Conservation (phyloP, 2,329 filamentous ascomycete species). For the Pyricularia sp. region DNA sequence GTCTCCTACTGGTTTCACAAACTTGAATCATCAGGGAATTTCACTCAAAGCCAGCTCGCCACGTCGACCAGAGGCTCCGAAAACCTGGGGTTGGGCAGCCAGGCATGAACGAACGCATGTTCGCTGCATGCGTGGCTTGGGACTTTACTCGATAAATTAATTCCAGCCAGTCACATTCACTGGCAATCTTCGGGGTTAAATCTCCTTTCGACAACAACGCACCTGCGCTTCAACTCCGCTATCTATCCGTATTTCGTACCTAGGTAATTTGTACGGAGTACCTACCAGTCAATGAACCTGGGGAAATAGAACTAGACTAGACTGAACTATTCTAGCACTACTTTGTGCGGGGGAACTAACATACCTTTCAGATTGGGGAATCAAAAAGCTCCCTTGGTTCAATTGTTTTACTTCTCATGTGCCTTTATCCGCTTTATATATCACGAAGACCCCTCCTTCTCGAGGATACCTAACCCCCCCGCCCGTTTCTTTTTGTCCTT, state of each 20-base stretch:
- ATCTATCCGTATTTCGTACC: background rate
- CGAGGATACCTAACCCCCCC: background rate
- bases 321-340: too few relatives aligned
- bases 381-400: background rate
- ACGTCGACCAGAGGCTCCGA: constrained; percentile 1
- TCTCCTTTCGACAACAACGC: background rate
- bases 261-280: background rate
- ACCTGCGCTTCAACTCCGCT: background rate
- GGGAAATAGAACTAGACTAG: background rate
- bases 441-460: background rate
- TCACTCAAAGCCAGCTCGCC: background rate
- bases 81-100: constrained; percentile 4
- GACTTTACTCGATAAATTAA: background rate
- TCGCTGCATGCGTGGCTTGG: constrained; percentile 4
- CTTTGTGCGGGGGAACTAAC: background rate
- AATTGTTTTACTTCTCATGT: background rate
- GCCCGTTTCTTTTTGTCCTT: background rate
- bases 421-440: background rate
- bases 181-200: background rate
- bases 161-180: constrained; percentile 1
- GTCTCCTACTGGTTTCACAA: background rate
- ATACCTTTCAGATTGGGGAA: background rate
- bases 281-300: background rate
- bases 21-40: background rate
- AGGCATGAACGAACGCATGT: constrained; percentile 3